These are phyloP conservation scores for Tympanopsis confertula DNA, from an alignment of 2,329 filamentous ascomycete genomes.

Conservation along the genomic window DNA sequence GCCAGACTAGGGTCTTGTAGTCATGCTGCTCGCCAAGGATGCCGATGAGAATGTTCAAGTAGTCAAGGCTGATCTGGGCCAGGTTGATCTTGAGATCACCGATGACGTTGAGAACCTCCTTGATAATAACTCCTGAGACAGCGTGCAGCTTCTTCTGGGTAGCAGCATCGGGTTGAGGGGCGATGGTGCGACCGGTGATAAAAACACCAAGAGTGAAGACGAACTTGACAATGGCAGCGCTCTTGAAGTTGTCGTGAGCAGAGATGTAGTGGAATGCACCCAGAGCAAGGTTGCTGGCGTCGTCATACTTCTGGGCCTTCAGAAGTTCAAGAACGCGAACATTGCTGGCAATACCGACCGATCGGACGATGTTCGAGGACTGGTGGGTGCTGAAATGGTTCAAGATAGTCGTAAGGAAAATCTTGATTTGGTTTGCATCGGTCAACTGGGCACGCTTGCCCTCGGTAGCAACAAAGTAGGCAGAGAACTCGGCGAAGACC, in stretches of 20 bases:
- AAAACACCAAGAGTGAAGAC: conserved; percentile 18
- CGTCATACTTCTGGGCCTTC: conserved; percentile 13
- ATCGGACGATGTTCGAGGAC: conserved; percentile 19
- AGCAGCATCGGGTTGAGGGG: conserved; percentile 16
- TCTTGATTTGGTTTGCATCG: conserved; percentile 13
- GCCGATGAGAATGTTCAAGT: conserved; percentile 27
- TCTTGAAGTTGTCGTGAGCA: conserved; percentile 15
- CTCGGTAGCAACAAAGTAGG: conserved; percentile 18
- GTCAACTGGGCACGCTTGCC: conserved; percentile 15
- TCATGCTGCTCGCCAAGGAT: conserved; percentile 30
- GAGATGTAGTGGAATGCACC: conserved; percentile 19
- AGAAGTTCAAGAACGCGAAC: conserved; percentile 14
- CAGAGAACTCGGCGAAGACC: conserved; percentile 16
- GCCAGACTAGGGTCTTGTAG: conserved; percentile 25
- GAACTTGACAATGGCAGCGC: conserved; percentile 17
- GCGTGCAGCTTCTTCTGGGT: conserved; percentile 24
- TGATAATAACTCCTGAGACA: conserved; percentile 24
- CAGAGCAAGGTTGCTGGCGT: conserved; percentile 17
- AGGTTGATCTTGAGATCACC: conserved; percentile 26
- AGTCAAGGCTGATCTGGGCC: conserved; percentile 22
- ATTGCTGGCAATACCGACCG: conserved; percentile 20
- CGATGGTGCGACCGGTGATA: conserved; percentile 21
- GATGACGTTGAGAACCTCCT: conserved; percentile 24
- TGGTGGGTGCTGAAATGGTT: conserved; percentile 19
- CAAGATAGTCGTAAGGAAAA: conserved; percentile 17